Evolutionary conservation across 768 basidiomycete species (phyloP), one percentile per base, ranked within the genome.

Genomic region (Tylopilus felleus): DNA sequence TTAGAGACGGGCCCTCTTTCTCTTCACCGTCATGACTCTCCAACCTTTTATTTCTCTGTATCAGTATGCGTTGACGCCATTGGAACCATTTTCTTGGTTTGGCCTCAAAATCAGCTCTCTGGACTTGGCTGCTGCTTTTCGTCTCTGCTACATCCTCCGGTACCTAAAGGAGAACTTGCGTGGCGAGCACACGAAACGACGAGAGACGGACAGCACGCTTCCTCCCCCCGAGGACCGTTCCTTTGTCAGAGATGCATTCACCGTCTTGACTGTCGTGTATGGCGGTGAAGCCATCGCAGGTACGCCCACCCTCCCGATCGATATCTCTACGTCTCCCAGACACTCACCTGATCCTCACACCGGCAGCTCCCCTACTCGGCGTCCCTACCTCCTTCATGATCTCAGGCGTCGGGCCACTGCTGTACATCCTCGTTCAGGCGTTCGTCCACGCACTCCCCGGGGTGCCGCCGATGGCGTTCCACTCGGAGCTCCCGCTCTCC

Each of bases 351-450:
- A 33, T 14, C 33, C 12, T 14, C 14, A n/a, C 10, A n/a, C 25
- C 8, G 1, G 1, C 28, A 89, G 88, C 77, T 13, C 83, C 88
- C 33, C 74, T 84, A 28, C 74, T 91, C 50, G 79, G 85, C 4
- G 60, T 80, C 27, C 78, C 88, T 1, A 83, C 90, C 0, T 92
- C 90, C 9, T 94, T 93, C 74, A 81, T 94, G 77, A 56, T 83
- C n/a, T 88, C 86, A 1, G 85, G 86, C 2, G 76, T 80, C 8
- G 76, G 82, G 5, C 84, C 87, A 1, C 68, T 77, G 1, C 73
- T 94, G 25, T 93, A 87, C 68, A 70, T 78, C 10, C 65, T 69
- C 14, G 71, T 77, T 0, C 90, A 91, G 69, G 81, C 80, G 13
- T 61, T 86, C 44, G 78, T 88, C 23, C 79, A 85, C 23, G 65